These are phyloP conservation scores for Picochlorum costavermella DNA, from an alignment of 139 green algal species.

Conservation along the genomic window DNA sequence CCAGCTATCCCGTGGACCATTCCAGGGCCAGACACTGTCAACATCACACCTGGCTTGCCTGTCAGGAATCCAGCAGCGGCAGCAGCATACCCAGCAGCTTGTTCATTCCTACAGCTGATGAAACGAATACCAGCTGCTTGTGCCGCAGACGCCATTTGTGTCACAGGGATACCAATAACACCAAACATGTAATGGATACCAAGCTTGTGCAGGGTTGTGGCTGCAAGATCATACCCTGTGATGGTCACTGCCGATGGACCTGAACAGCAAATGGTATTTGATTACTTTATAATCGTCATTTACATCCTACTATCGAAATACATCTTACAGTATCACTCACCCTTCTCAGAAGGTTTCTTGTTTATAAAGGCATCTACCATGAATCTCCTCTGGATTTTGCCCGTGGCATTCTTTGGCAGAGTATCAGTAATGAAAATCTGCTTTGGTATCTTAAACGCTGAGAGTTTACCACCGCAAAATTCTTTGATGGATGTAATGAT, in stretches of 20 bases:
- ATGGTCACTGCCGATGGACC: constrained; percentile 5
- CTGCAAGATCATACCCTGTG: constrained; percentile 43
- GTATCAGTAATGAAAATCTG: constrained; percentile 52
- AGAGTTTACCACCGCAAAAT: constrained; percentile 34
- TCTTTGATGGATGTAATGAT: constrained; percentile 28
- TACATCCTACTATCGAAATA: no score
- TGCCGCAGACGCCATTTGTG: constrained; percentile 54
- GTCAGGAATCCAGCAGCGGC: constrained; percentile 62
- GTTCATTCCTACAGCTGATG: constrained; percentile 74
- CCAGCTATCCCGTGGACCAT: constrained; percentile 68
- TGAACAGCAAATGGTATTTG: neutral
- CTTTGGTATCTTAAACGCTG: constrained; percentile 66
- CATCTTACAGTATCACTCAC: neutral
- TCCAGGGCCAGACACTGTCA: constrained; percentile 75
- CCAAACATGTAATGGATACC: constrained; percentile 68
- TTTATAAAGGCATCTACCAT: constrained; percentile 56
- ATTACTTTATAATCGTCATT: neutral
- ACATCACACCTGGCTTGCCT: constrained; percentile 56
- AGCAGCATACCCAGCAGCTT: constrained; percentile 75
- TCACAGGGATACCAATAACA: constrained; percentile 79
- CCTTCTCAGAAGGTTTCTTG: constrained; percentile 6
- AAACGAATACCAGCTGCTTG: constrained; percentile 70
- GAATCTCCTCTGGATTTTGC: constrained; percentile 73
- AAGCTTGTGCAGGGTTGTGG: constrained; percentile 34
- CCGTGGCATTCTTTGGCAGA: constrained; percentile 73